Base-by-base conservation (phyloP, 202 grass and related monocot species). In the Eragrostis tef region DNA sequence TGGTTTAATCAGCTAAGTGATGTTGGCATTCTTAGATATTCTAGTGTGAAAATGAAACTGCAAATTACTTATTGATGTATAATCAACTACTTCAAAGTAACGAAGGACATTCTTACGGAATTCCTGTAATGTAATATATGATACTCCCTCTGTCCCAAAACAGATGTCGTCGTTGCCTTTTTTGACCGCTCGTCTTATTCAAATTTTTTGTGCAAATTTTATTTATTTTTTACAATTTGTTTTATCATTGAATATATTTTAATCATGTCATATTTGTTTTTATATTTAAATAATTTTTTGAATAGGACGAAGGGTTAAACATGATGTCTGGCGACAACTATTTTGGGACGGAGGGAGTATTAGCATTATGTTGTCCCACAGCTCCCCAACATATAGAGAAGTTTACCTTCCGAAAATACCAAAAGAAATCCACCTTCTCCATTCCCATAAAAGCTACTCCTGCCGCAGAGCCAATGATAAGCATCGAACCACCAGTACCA, bases 391-490 rank as follows among this genome's bases (percentile, higher is more conserved):
- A 20, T 61, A 87, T 52, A 25, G 27, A 75, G 51, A 20, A 78
- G 54, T 83, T 91, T 85, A 98, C 94, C 94, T 98, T 94, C 54
- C 90, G 89, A 84, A 98, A 67, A 83, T 98, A 98, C 94, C 94
- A 94, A 89, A 98, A 94, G 90, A 98, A 98, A 88, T 94, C 90
- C 77, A 94, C 93, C 77, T 91, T 98, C 78, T 98, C 92, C 84
- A 98, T 89, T 81, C 92, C 94, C 94, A 98, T 98, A 78, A 94
- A 98, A 68, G 92, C 94, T 57, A 98, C 94, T 56, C 94, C 94
- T 77, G 94, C 92, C 56, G 94, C 94, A 71, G 94, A 98, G 60
- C 94, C 94, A 79, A 98, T 98, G 67, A 98, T 93, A 80, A 98
- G 92, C 94, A 94, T 98, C 19, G 94, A 98, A 51, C 94, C 94